Evolutionary conservation across 805 yeast species (phyloP).

Genomic region (Wickerhamia fluorescens): DNA sequence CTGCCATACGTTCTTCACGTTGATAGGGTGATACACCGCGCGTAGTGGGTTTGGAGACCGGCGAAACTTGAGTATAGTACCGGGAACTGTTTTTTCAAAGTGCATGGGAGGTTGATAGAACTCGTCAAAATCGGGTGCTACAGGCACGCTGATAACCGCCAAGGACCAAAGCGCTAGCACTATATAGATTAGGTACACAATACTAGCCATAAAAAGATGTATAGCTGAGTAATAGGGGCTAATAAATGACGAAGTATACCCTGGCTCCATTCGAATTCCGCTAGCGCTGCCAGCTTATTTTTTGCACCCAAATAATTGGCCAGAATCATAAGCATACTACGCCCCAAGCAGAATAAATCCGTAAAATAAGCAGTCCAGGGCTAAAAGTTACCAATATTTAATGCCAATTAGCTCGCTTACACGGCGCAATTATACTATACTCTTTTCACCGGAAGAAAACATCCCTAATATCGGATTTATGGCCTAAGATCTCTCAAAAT

Average conservation of each 20-base stretch:
- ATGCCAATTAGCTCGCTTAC: no score
- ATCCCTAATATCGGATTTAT: no score
- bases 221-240: neutral
- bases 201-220: neutral
- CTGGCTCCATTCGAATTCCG: slow-evolving; percentile 1
- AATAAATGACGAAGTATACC: neutral
- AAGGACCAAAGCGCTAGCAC: neutral
- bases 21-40: slow-evolving; percentile 11
- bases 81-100: slow-evolving; percentile 12
- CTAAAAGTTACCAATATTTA: no score
- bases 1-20: slow-evolving; percentile 14
- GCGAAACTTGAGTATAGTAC: slow-evolving; percentile 18
- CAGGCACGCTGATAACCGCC: neutral
- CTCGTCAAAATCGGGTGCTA: slow-evolving; percentile 10
- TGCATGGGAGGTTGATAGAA: slow-evolving; percentile 20
- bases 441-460: no score
- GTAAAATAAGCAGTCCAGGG: no score
- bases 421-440: no score
- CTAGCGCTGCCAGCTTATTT: no score
- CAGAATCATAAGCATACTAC: no score
- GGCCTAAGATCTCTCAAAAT: no score
- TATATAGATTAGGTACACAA: neutral
- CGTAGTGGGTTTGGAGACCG: slow-evolving; percentile 13
- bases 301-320: no score
- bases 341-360: no score